These are phyloP conservation scores for Dioszegia hungarica DNA, from an alignment of 768 basidiomycete species.

Conservation along the genomic window DNA sequence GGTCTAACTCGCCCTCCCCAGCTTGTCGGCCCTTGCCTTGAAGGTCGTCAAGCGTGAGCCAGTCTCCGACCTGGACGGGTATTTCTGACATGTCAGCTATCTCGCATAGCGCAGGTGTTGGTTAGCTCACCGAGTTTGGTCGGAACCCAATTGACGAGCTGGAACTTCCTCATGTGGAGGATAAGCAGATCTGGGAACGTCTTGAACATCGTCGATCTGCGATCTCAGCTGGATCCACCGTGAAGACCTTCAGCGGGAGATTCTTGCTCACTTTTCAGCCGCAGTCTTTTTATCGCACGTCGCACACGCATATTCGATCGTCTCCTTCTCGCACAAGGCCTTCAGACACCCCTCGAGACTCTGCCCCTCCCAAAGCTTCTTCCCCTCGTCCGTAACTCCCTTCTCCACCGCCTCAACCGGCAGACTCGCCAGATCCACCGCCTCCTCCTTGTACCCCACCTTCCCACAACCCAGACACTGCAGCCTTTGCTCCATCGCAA, in stretches of 20 bases:
- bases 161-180: conserved; percentile 88
- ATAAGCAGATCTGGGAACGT: conserved; percentile 85
- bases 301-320: conserved; percentile 63
- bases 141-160: conserved; percentile 94
- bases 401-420: conserved; percentile 65
- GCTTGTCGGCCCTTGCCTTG: conserved; percentile 66
- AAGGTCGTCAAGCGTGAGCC: conserved; percentile 63
- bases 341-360: conserved; percentile 59
- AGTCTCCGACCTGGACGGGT: conserved; percentile 67
- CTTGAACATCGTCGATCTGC: conserved; percentile 68
- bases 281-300: conserved; percentile 63
- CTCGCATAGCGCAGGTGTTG: background rate
- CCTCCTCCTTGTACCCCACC: conserved; percentile 77
- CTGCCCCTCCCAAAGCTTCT: conserved; percentile 62
- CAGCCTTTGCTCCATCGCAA: conserved; percentile 78
- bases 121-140: conserved; percentile 70
- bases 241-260: too few species aligned
- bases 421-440: conserved; percentile 70
- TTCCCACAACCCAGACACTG: conserved; percentile 72
- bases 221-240: conserved; percentile 17
- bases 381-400: conserved; percentile 58
- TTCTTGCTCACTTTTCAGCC: conserved; percentile 73
- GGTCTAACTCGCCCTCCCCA: conserved; percentile 65
- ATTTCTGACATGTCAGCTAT: conserved; percentile 60
- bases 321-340: conserved; percentile 32